Percentiles rank a stretch among this genome's conserved stretches.
phyloP scores from a whole-genome alignment of 2,329 filamentous ascomycete species.

The Fusarium lateritium region DNA sequence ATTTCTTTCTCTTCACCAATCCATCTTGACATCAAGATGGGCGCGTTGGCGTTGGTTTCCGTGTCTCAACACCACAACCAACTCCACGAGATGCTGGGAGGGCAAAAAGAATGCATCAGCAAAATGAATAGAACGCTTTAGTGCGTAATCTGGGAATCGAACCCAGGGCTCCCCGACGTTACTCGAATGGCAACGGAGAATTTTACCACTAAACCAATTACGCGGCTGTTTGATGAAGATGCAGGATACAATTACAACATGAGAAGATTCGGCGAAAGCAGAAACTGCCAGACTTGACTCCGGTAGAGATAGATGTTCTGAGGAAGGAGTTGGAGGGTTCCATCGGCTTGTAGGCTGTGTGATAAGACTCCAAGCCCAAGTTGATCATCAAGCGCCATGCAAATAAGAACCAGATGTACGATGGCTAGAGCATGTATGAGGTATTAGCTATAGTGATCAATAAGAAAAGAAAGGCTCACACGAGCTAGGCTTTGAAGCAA shows the following conservation, averaged over 20 bases:
- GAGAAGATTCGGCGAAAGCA: rapidly evolving
- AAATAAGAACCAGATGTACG: too few relatives aligned
- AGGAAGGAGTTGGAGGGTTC: too few relatives aligned
- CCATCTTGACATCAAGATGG: background rate
- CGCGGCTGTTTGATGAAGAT: conserved; percentile 14
- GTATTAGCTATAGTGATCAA: too few relatives aligned
- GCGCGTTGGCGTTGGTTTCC: rapidly evolving
- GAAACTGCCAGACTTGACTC: background rate
- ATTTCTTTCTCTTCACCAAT: too few relatives aligned
- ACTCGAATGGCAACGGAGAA: conserved; percentile 42
- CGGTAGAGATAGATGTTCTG: too few relatives aligned
- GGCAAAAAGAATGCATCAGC: background rate
- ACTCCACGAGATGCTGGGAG: background rate
- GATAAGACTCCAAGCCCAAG: too few relatives aligned
- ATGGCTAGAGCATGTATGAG: too few relatives aligned
- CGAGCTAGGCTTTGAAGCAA: too few relatives aligned
- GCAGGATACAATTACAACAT: rapidly evolving
- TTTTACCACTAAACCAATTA: conserved; percentile 47
- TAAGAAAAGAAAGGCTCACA: too few relatives aligned
- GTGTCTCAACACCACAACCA: background rate
- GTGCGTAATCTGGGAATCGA: conserved; percentile 44
- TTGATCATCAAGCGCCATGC: too few relatives aligned
- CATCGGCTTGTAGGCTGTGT: too few relatives aligned
- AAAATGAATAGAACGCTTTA: background rate
- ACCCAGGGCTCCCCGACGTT: conserved; percentile 41